Percentiles rank a stretch among this genome's conserved stretches.
Conservation (phyloP, 78 protist genomes). For the Isochrysis galbana region DNA sequence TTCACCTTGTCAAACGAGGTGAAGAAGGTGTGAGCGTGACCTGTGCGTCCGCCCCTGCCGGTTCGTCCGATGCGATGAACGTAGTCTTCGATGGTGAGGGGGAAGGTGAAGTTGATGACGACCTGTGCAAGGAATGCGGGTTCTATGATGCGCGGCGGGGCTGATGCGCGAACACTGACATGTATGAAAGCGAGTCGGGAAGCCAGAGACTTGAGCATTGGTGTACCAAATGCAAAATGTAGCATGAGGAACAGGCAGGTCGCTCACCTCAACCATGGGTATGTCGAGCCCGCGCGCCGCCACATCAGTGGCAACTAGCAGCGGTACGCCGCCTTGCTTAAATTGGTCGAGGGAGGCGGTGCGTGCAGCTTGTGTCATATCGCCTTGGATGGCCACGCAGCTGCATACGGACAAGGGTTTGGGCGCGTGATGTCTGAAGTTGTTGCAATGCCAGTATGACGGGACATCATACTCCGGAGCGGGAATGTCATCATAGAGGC, state of each 20-base stretch:
- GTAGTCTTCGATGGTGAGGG: constrained; percentile 91
- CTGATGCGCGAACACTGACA: no score
- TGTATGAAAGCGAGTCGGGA: no score
- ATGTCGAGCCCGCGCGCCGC: constrained; percentile 87
- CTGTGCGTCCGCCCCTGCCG: constrained; percentile 70
- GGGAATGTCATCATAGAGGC: no score
- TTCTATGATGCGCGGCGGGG: no score
- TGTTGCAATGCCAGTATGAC: no score
- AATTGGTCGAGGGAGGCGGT: constrained; percentile 49
- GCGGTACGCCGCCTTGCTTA: constrained; percentile 54
- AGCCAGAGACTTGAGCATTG: no score
- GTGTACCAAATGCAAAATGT: no score
- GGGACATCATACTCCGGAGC: no score
- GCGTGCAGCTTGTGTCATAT: constrained; percentile 55
- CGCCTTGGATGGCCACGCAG: constrained; percentile 61
- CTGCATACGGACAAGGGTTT: no score
- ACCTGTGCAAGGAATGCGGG: no score
- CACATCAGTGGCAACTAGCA: constrained; percentile 92
- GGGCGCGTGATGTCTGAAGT: no score
- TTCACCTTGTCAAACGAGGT: background rate
- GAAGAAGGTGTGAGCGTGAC: constrained; percentile 18
- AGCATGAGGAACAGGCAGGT: no score
- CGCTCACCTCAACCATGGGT: constrained; percentile 86
- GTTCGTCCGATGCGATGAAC: constrained; percentile 95
- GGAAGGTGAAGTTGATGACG: constrained; percentile 94